phyloP scores from a whole-genome alignment of 2,329 filamentous ascomycete genomes.

The Fusarium citri region DNA sequence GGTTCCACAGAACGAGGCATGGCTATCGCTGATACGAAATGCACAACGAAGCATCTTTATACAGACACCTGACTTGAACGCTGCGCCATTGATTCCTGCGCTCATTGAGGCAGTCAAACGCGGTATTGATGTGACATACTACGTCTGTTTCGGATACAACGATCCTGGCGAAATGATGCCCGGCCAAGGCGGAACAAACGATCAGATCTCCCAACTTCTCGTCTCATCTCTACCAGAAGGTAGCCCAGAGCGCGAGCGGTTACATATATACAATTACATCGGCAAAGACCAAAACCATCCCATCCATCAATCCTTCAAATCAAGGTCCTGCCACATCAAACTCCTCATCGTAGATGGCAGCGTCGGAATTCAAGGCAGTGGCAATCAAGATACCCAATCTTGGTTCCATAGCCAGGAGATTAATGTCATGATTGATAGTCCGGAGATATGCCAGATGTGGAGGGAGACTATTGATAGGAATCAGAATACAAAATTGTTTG shows the following conservation, averaged over 20 bases:
- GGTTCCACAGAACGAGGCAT: conserved; percentile 81
- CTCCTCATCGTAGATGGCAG: conserved; percentile 77
- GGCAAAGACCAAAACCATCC: conserved; percentile 78
- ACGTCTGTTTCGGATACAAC: conserved; percentile 83
- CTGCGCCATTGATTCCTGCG: conserved; percentile 72
- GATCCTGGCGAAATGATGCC: conserved; percentile 81
- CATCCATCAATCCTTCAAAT: conserved; percentile 73
- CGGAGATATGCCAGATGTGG: conserved; percentile 71
- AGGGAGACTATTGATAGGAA: conserved; percentile 70
- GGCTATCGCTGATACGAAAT: conserved; percentile 75
- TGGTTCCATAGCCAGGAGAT: conserved; percentile 84
- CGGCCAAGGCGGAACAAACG: conserved; percentile 80
- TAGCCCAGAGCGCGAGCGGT: conserved; percentile 48
- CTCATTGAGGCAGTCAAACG: conserved; percentile 73
- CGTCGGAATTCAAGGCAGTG: conserved; percentile 78
- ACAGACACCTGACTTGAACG: conserved; percentile 82
- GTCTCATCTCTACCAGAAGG: conserved; percentile 63
- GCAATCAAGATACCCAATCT: conserved; percentile 84
- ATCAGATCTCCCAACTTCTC: conserved; percentile 73
- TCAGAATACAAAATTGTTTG: conserved; percentile 73
- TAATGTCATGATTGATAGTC: conserved; percentile 79
- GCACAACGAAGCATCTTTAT: conserved; percentile 76
- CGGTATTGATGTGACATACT: conserved; percentile 75
- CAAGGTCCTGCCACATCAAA: conserved; percentile 80
- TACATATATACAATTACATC: conserved; percentile 77